Percentiles rank a stretch among this genome's conserved stretches.
phyloP scores from a whole-genome alignment of 2,329 filamentous ascomycete genomes.

The Colletotrichum tabaci region DNA sequence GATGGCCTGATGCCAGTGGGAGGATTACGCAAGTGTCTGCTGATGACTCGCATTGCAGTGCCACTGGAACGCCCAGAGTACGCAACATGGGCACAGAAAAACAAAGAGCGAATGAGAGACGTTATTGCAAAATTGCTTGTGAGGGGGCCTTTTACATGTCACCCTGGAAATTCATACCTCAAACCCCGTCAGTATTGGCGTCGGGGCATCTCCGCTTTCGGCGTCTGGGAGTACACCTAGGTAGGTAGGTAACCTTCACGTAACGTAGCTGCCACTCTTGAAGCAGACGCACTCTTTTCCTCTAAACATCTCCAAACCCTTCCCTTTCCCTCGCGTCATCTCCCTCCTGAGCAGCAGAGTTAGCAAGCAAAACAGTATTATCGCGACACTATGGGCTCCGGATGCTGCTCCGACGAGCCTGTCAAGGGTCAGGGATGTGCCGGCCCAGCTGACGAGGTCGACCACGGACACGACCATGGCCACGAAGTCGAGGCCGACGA shows the following conservation, averaged over 20 bases:
- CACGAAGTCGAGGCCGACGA: slow-evolving; percentile 3
- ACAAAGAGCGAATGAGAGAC: not conserved
- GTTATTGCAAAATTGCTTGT: not conserved
- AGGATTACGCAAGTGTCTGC: not conserved
- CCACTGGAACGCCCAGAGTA: not conserved
- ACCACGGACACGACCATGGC: slow-evolving; percentile 19
- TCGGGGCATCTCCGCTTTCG: slow-evolving; percentile 16
- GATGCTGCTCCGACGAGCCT: slow-evolving; percentile 41
- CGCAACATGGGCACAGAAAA: not conserved
- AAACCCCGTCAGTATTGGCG: slow-evolving; percentile 1
- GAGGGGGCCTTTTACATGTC: slow-evolving; percentile 20
- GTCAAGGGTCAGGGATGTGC: slow-evolving; percentile 20
- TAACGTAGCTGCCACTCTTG: not conserved
- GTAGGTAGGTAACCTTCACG: too few relatives aligned
- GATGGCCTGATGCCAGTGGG: not conserved
- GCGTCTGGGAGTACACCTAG: not conserved
- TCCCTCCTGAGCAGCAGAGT: not conserved
- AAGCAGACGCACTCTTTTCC: not conserved
- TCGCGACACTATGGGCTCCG: slow-evolving; percentile 38
- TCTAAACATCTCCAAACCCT: not conserved
- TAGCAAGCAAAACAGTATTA: not conserved
- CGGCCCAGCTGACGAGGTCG: slow-evolving; percentile 10
- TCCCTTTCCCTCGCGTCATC: not conserved
- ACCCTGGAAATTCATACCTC: slow-evolving; percentile 1
- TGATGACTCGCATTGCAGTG: not conserved